Conservation (phyloP, 441 rosid species). For the Mallotus japonicus region DNA sequence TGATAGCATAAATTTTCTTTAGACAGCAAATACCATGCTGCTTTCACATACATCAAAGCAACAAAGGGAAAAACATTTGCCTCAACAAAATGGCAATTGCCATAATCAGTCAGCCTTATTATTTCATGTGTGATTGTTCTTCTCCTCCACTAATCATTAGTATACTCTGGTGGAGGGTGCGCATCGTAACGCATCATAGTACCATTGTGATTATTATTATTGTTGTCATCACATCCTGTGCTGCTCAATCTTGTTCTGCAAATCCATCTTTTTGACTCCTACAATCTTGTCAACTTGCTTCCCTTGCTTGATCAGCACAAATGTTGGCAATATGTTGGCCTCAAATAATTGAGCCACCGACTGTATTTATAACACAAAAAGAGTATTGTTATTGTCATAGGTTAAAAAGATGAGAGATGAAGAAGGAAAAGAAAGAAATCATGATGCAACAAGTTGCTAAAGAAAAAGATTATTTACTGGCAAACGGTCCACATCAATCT, state of each 20-base stretch:
- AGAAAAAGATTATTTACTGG: constrained; percentile 29
- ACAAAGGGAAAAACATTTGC: not conserved
- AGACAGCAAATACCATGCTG: not conserved
- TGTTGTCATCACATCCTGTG: constrained; percentile 19
- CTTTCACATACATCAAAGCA: not conserved
- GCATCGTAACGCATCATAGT: not conserved
- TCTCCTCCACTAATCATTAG: too few relatives aligned
- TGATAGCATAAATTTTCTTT: not conserved
- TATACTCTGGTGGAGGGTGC: too few relatives aligned
- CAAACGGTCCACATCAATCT: constrained; percentile 63
- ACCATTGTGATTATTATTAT: not conserved
- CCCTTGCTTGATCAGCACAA: constrained; percentile 63
- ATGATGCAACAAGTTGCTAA: not conserved
- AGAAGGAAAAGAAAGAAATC: not conserved
- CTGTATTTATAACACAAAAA: constrained; percentile 31
- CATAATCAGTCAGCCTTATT: constrained; percentile 6
- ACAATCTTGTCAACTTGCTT: constrained; percentile 52
- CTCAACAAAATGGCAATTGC: not conserved
- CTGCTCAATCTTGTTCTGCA: constrained; percentile 55
- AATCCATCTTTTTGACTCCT: constrained; percentile 57
- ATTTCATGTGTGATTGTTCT: not conserved
- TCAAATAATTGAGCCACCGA: constrained; percentile 47
- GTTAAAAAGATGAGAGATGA: not conserved
- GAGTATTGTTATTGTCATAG: not conserved
- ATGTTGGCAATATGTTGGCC: constrained; percentile 57